Conservation (phyloP, 257 asterid genomes). For the Coffea eugenioides region DNA sequence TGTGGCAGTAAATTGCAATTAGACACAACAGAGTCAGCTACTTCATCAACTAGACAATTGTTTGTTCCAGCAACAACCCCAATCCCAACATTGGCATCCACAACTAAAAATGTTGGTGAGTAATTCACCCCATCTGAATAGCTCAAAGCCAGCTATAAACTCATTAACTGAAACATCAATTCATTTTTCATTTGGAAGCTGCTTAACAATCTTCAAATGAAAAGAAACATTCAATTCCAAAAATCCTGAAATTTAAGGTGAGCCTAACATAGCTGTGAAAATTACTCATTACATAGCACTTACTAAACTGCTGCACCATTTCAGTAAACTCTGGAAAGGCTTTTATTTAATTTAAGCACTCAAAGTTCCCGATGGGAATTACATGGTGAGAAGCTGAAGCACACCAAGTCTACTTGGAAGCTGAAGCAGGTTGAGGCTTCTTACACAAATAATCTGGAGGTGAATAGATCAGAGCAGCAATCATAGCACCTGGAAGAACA, state of each 20-base stretch:
- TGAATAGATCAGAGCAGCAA: conserved; percentile 32
- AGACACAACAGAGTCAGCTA: neutral
- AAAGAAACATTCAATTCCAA: neutral
- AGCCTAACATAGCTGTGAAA: no score
- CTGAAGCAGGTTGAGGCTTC: neutral
- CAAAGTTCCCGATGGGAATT: neutral
- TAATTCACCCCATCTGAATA: neutral
- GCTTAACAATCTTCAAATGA: neutral
- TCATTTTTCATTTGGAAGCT: neutral
- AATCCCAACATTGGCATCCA: no score
- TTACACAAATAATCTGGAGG: conserved; percentile 23
- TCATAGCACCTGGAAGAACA: conserved; percentile 31
- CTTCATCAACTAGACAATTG: neutral
- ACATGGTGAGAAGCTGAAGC: neutral
- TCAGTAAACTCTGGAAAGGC: neutral
- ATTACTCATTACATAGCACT: neutral
- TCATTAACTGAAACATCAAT: neutral
- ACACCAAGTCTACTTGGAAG: neutral
- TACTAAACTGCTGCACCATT: neutral
- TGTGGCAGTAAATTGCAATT: neutral
- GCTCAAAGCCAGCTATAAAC: neutral
- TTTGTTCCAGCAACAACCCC: neutral
- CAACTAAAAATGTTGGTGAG: neutral
- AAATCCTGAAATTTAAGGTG: neutral
- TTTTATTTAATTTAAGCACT: neutral